Evolutionary conservation across 1,139 yeast species (phyloP).

Genomic region (Geotrichum australiense): DNA sequence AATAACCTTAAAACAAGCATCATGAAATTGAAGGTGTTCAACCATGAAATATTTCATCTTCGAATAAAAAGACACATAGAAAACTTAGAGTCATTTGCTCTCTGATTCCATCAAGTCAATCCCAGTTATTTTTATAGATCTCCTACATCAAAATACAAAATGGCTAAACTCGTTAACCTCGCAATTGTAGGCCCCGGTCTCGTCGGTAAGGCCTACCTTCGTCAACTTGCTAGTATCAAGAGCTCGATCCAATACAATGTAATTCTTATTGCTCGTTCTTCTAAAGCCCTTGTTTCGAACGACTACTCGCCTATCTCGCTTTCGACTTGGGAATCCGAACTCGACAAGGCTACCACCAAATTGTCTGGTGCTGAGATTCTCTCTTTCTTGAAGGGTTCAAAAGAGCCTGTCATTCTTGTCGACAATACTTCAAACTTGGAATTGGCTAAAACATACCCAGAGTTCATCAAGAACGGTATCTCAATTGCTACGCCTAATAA

Average conservation of each 20-base stretch:
- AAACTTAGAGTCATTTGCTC: not conserved
- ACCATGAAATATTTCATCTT: no score
- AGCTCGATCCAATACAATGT: slow-evolving; percentile 52
- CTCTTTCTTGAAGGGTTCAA: slow-evolving; percentile 55
- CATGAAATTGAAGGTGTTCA: no score
- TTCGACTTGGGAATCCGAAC: slow-evolving; percentile 45
- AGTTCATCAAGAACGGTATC: slow-evolving; percentile 66
- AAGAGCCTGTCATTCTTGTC: slow-evolving; percentile 71
- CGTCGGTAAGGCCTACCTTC: slow-evolving; percentile 86
- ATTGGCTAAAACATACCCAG: slow-evolving; percentile 71
- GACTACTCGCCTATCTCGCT: slow-evolving; percentile 69
- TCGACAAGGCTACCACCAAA: slow-evolving; percentile 41
- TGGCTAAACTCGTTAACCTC: slow-evolving; percentile 13
- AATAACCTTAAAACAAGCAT: no score
- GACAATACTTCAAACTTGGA: slow-evolving; percentile 87
- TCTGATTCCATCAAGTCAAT: not conserved
- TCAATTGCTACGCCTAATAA: slow-evolving; percentile 97
- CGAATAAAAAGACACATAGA: no score
- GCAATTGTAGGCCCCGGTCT: slow-evolving; percentile 64
- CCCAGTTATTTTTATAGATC: not conserved
- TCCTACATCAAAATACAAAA: not conserved
- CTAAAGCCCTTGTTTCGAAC: slow-evolving; percentile 56
- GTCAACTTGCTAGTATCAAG: slow-evolving; percentile 53
- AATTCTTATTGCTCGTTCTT: slow-evolving; percentile 69
- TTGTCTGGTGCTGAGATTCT: slow-evolving; percentile 54